A percentile compares a stretch with the other conserved stretches of the same genome.
Evolutionary conservation across 306 rosid species (phyloP).

Genomic region (Neltuma alba): DNA sequence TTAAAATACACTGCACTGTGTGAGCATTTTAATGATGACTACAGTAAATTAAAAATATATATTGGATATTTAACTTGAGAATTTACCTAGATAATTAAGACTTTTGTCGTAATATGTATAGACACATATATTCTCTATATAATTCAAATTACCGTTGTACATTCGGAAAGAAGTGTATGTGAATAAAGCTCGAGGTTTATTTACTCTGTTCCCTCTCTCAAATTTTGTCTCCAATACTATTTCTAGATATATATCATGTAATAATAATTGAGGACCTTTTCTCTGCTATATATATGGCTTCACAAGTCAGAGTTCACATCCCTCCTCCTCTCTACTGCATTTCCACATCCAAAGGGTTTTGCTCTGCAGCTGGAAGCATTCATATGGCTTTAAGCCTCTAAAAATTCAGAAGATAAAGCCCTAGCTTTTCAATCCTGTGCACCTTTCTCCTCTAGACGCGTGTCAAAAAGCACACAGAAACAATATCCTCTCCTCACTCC

Average conservation of each 20-base stretch:
- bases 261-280: constrained; percentile 18
- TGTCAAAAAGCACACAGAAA: neutral
- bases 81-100: neutral
- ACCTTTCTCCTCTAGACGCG: constrained; percentile 36
- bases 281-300: constrained; percentile 46
- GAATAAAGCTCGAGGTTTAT: constrained; percentile 25
- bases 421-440: constrained; percentile 36
- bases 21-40: neutral
- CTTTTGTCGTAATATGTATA: neutral
- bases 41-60: too few species aligned
- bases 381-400: neutral
- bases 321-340: neutral
- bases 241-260: neutral
- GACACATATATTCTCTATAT: neutral
- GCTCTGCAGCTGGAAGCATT: neutral
- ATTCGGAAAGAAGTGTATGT: neutral
- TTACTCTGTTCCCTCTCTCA: neutral
- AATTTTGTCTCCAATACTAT: constrained; percentile 32
- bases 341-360: constrained; percentile 20
- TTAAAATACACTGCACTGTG: neutral
- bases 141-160: constrained; percentile 12
- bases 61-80: neutral
- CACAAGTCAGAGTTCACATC: constrained; percentile 27
- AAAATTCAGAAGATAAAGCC: constrained; percentile 24
- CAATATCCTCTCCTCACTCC: constrained; percentile 17